Base-by-base conservation (phyloP, 2,329 filamentous ascomycete genomes). In the Aspergillus eucalypticola region DNA sequence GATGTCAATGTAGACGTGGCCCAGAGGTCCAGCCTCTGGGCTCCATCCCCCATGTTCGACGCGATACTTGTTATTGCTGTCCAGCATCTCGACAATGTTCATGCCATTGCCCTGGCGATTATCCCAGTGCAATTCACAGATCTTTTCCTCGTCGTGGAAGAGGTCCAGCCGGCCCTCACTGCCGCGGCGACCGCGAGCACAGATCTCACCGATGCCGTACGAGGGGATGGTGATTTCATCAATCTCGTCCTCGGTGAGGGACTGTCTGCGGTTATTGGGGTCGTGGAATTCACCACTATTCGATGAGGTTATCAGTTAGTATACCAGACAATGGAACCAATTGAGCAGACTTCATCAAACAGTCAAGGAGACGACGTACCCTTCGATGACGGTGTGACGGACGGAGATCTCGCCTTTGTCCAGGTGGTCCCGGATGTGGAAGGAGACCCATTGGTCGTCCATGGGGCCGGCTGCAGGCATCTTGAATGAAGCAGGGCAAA, bases 91-190 rank as follows among this genome's bases (percentile, higher is more conserved):
- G 25, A 73, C 69, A 17, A 69, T 39, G 23, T 73, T 73, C 49
- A 55, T 17, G 25, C 46, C 42, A 4, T 65, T 59, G 21, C 66
- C 67, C n/a, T 64, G 60, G 21, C 70, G 67, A 56, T 73, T 73
- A 55, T 73, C 71, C 71, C 71, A 73, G 54, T 73, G 70, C 17
- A 73, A 64, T 51, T 73, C 70, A 50, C 70, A 73, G 35, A 73
- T 73, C 64, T 73, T 73, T 51, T 56, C 55, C 32, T 73, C 60
- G 57, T 64, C 68, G 54, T 73, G 67, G 62, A 72, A 73, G 21
- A 73, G 60, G 56, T 73, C 71, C 41, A 73, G 61, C 27, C 71
- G 69, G 35, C 71, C 71, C 49, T 73, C 71, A 48, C 70, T 72
- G 54, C 71, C 71, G n/a, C 71, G 67, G 29, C 71, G 69, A 53